phyloP scores from a whole-genome alignment of 495 filamentous ascomycete species.

The Penicillium dipodomyicola region DNA sequence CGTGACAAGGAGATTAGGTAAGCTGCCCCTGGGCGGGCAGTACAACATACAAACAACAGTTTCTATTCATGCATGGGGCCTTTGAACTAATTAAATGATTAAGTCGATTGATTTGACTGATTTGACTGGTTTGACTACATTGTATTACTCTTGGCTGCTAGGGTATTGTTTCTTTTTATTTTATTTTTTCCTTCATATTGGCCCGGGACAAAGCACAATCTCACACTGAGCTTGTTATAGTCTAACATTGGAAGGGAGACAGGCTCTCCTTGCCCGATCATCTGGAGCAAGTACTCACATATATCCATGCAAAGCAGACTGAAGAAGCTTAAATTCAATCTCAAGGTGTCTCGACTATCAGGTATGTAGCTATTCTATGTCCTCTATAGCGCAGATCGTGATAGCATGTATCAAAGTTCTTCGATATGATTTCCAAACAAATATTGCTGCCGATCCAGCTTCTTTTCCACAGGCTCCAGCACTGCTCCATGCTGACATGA shows the following conservation, averaged over 20 bases:
- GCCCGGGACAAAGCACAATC: not conserved
- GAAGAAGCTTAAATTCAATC: not conserved
- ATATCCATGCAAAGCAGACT: not conserved
- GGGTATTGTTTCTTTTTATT: not conserved
- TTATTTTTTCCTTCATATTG: not conserved
- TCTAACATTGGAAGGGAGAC: not conserved
- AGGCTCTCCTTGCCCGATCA: not conserved
- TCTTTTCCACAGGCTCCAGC: not conserved
- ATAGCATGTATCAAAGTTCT: constrained; percentile 15
- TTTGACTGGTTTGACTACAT: not conserved
- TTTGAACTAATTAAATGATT: not conserved
- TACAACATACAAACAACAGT: not conserved
- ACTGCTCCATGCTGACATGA: not conserved
- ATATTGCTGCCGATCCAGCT: not conserved
- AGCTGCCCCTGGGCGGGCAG: constrained; percentile 20
- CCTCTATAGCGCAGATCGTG: not conserved
- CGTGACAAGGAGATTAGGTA: constrained; percentile 29
- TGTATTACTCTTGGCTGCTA: not conserved
- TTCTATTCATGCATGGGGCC: not conserved
- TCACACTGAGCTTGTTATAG: not conserved
- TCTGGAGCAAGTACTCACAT: not conserved
- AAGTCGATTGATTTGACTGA: not conserved
- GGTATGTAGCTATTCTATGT: not conserved
- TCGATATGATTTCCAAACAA: constrained; percentile 4
- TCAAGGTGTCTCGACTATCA: not conserved